phyloP scores from a whole-genome alignment of 345 rosid species.

The Gossypium arboreum region DNA sequence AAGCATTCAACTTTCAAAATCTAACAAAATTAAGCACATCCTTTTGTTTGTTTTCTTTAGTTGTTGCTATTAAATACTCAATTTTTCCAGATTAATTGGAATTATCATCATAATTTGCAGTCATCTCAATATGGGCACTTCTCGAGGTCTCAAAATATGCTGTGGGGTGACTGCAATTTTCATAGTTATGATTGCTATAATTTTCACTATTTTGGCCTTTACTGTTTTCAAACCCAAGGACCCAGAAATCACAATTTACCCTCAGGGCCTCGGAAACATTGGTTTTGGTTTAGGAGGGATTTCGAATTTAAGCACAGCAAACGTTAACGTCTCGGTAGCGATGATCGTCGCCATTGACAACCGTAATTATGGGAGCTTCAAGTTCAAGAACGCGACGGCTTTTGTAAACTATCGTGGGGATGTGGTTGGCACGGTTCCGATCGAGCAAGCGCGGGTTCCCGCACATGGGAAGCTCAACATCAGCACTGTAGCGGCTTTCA shows the following conservation, averaged over 20 bases:
- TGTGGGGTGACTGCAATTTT: slow-evolving; percentile 19
- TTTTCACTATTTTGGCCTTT: slow-evolving; percentile 28
- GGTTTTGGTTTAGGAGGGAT: neutral
- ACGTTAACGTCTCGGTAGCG: neutral
- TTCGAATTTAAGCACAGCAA: slow-evolving; percentile 10
- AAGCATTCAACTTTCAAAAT: neutral
- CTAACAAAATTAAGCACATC: neutral
- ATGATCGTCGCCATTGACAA: slow-evolving; percentile 32
- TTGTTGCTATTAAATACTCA: neutral
- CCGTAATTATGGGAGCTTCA: slow-evolving; percentile 43
- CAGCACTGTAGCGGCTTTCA: slow-evolving; percentile 23
- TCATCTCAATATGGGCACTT: neutral
- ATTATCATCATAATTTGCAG: neutral
- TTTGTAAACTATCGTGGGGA: slow-evolving; percentile 26
- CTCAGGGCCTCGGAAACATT: slow-evolving; percentile 27
- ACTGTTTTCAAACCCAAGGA: slow-evolving; percentile 45
- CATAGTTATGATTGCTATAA: slow-evolving; percentile 13
- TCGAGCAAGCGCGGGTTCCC: slow-evolving; percentile 17
- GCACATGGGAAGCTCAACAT: slow-evolving; percentile 30
- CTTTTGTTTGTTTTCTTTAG: neutral
- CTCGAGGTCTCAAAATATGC: slow-evolving; percentile 22
- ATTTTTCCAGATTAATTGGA: neutral
- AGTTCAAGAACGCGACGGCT: slow-evolving; percentile 27
- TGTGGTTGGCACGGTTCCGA: slow-evolving; percentile 22
- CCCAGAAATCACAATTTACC: slow-evolving; percentile 29